phyloP scores from a whole-genome alignment of 306 rosid species.

The Pyrus communis region DNA sequence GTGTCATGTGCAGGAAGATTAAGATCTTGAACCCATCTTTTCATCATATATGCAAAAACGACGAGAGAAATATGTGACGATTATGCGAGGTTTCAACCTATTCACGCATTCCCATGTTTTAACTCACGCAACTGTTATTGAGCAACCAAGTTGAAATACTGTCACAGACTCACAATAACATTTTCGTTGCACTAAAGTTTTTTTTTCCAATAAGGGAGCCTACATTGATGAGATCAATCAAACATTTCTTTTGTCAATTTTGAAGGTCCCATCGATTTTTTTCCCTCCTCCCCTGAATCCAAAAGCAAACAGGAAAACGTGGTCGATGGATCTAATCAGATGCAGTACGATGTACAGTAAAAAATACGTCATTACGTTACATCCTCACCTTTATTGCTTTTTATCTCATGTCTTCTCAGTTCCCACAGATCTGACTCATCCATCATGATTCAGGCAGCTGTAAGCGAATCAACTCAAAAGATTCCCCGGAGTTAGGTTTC shows the following conservation, averaged over 20 bases:
- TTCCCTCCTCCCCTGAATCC: too few species aligned
- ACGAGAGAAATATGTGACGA: neutral
- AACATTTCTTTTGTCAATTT: neutral
- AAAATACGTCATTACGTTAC: neutral
- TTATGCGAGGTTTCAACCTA: too few species aligned
- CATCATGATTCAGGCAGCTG: neutral
- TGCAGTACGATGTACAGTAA: neutral
- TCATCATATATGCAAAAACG: neutral
- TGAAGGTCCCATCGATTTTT: neutral
- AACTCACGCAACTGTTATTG: fast-evolving
- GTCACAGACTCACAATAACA: neutral
- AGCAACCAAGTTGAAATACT: too few species aligned
- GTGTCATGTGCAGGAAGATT: neutral
- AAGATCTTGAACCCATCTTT: neutral
- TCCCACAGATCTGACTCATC: too few species aligned
- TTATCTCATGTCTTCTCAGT: neutral
- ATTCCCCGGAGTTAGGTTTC: neutral
- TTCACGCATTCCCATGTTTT: neutral
- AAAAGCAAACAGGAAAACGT: neutral
- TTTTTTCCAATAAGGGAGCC: neutral
- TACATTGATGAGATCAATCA: neutral
- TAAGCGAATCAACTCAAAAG: neutral
- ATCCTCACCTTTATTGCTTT: neutral
- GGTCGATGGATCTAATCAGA: neutral
- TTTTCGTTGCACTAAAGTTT: neutral